These are phyloP conservation scores for Chrysoporthe cubensis DNA, from an alignment of 2,329 filamentous ascomycete species.

Conservation along the genomic window DNA sequence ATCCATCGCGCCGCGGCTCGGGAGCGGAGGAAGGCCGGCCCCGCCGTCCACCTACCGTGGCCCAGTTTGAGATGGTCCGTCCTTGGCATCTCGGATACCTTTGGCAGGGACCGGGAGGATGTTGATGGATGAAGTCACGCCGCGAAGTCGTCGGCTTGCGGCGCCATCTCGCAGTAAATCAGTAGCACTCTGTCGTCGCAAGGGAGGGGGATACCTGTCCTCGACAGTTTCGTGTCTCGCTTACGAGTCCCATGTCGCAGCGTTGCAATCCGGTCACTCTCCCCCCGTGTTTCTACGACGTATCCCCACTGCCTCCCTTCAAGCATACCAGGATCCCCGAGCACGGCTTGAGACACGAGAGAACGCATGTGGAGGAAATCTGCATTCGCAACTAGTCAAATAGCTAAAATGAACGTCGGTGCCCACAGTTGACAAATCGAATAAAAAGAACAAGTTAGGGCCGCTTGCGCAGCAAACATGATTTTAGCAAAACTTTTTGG, in stretches of 20 bases:
- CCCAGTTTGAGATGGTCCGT: conserved; percentile 1
- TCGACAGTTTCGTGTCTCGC: neutral
- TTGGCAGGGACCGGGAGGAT: neutral
- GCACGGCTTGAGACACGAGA: neutral
- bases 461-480: neutral
- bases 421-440: neutral
- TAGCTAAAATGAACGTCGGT: neutral
- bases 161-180: neutral
- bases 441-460: neutral
- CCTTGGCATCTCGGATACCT: neutral
- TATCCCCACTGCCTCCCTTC: neutral
- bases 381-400: neutral
- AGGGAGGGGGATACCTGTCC: neutral
- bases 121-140: neutral
- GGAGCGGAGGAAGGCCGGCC: conserved; percentile 12
- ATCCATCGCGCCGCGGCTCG: conserved; percentile 13
- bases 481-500: neutral
- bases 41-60: neutral
- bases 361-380: neutral
- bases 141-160: neutral
- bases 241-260: conserved; percentile 6
- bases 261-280: neutral
- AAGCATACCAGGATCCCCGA: neutral
- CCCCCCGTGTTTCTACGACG: neutral
- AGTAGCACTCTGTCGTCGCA: neutral